phyloP scores from a whole-genome alignment of 345 rosid genomes.

The Odontarrhena argentea region DNA sequence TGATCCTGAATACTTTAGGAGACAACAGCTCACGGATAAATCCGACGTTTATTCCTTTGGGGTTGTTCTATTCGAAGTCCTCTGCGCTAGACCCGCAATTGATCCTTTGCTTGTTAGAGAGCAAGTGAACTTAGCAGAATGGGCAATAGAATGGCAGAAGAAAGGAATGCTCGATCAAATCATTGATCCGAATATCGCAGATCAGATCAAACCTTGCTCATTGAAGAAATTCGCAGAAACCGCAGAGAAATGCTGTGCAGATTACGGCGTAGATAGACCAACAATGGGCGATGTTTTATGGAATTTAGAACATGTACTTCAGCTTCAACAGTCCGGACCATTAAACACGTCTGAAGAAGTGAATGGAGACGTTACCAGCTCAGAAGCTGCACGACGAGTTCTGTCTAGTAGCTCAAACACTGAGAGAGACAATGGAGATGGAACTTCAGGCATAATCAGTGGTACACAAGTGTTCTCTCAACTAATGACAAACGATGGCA shows the following conservation, averaged over 20 bases:
- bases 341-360: conserved; percentile 41
- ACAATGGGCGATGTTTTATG: conserved; percentile 91
- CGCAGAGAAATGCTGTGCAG: conserved; percentile 95
- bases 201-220: conserved; percentile 64
- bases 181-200: conserved; percentile 67
- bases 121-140: conserved; percentile 92
- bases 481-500: conserved; percentile 79
- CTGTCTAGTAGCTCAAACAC: conserved; percentile 32
- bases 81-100: conserved; percentile 93
- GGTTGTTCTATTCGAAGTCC: conserved; percentile 89
- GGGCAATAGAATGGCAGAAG: conserved; percentile 98
- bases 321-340: conserved; percentile 72
- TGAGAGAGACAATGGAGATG: conserved; percentile 46
- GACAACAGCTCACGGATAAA: conserved; percentile 94
- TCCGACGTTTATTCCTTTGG: conserved; percentile 96
- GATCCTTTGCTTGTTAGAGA: conserved; percentile 92
- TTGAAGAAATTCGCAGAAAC: conserved; percentile 87
- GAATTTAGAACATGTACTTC: conserved; percentile 82
- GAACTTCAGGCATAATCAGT: conserved; percentile 56
- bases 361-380: neutral
- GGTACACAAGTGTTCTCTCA: conserved; percentile 84
- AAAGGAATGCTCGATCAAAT: conserved; percentile 76
- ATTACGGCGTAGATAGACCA: conserved; percentile 94
- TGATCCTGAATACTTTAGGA: conserved; percentile 91
- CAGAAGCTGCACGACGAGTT: conserved; percentile 36